phyloP scores from a whole-genome alignment of 2,329 filamentous ascomycete genomes.

The Pseudocercospora cruenta region DNA sequence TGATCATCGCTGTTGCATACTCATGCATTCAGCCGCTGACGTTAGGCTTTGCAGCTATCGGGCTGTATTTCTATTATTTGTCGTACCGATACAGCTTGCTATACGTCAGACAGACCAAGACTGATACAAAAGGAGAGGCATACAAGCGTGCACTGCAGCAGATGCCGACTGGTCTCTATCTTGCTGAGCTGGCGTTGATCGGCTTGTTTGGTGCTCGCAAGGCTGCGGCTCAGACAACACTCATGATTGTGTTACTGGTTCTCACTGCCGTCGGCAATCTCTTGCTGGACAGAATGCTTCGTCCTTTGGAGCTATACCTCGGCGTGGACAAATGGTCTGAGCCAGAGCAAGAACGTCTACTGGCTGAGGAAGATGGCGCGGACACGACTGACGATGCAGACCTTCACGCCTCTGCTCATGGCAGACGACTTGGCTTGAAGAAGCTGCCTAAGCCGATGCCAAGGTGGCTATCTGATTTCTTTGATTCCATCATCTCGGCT shows the following conservation, averaged over 20 bases:
- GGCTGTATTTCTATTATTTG: slow-evolving; percentile 50
- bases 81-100: slow-evolving; percentile 55
- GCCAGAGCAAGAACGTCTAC: slow-evolving; percentile 33
- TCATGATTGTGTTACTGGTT: slow-evolving; percentile 48
- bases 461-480: slow-evolving; percentile 33
- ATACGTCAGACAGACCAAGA: slow-evolving; percentile 51
- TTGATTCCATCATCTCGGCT: slow-evolving; percentile 35
- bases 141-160: slow-evolving; percentile 54
- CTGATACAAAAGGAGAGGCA: slow-evolving; percentile 52
- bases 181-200: slow-evolving; percentile 53
- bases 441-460: slow-evolving; percentile 31
- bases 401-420: slow-evolving; percentile 38
- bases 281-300: slow-evolving; percentile 35
- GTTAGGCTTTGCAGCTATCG: slow-evolving; percentile 50
- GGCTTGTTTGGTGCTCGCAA: slow-evolving; percentile 48
- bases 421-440: slow-evolving; percentile 35
- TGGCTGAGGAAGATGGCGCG: slow-evolving; percentile 36
- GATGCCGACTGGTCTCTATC: slow-evolving; percentile 52
- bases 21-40: slow-evolving; percentile 54
- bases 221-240: slow-evolving; percentile 46
- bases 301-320: slow-evolving; percentile 39
- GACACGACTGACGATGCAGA: slow-evolving; percentile 34
- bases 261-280: slow-evolving; percentile 40
- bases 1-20: slow-evolving; percentile 50
- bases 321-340: slow-evolving; percentile 38